Percentiles rank a stretch among this genome's conserved stretches.
phyloP scores from a whole-genome alignment of 2,329 filamentous ascomycete species.

The Penicillium sp. region DNA sequence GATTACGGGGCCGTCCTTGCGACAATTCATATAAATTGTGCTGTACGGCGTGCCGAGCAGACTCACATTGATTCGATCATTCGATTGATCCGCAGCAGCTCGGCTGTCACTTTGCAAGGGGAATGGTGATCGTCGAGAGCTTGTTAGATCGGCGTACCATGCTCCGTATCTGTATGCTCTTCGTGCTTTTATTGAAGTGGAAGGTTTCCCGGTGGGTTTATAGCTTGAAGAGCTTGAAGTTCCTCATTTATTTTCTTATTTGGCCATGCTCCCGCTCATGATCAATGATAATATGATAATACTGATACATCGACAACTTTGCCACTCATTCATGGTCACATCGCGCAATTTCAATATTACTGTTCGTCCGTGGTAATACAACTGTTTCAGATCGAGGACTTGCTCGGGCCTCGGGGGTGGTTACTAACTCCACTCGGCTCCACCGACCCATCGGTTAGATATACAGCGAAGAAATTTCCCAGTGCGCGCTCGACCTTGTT shows the following conservation, averaged over 20 bases:
- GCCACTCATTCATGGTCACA: not conserved
- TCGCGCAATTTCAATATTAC: slow-evolving; percentile 1
- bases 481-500: too few species aligned
- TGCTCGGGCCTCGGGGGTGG: slow-evolving; percentile 1
- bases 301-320: too few species aligned
- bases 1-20: not conserved
- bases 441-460: slow-evolving; percentile 1
- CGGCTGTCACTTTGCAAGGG: not conserved
- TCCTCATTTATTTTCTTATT: too few species aligned
- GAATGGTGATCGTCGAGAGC: not conserved
- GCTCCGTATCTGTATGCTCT: not conserved
- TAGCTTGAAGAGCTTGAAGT: not conserved
- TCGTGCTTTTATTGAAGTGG: not conserved
- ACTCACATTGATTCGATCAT: not conserved
- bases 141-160: not conserved
- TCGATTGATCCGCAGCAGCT: not conserved
- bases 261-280: too few species aligned
- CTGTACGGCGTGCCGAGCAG: not conserved
- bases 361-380: not conserved
- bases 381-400: slow-evolving; percentile 1
- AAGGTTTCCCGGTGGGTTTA: not conserved
- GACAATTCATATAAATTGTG: not conserved
- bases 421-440: not conserved
- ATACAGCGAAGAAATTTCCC: not conserved
- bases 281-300: too few species aligned